Evolutionary conservation across 1,284 basidiomycete genomes (phyloP).

Genomic region (Leccinum insolens): DNA sequence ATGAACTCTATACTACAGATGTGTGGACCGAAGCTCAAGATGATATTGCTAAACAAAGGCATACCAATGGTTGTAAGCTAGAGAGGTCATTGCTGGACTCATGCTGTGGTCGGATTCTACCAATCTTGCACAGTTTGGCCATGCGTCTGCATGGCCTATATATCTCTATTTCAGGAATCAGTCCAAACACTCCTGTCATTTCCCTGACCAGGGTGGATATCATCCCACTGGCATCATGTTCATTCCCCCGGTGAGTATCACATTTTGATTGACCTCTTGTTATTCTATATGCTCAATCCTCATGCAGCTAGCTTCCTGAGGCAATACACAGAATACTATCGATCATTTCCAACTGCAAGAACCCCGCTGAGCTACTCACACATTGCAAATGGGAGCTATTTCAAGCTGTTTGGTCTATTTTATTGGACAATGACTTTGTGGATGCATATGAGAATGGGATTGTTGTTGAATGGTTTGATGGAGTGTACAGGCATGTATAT

Average conservation of each 20-base stretch:
- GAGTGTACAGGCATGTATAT: not conserved
- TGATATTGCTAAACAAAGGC: too few relatives aligned
- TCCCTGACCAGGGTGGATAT: not conserved
- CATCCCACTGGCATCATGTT: not conserved
- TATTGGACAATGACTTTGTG: not conserved
- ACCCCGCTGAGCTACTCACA: not conserved
- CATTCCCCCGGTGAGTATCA: not conserved
- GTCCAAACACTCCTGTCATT: not conserved
- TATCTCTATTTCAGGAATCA: not conserved
- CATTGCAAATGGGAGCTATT: not conserved
- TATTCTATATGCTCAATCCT: too few relatives aligned
- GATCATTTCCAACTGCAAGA: not conserved
- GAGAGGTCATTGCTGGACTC: slow-evolving; percentile 4
- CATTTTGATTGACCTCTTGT: too few relatives aligned
- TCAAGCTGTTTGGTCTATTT: not conserved
- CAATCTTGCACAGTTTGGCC: not conserved
- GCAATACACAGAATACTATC: too few relatives aligned
- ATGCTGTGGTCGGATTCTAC: slow-evolving; percentile 9
- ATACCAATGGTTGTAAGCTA: not conserved
- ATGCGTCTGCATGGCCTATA: not conserved
- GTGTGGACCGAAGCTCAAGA: too few relatives aligned
- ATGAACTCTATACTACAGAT: not conserved
- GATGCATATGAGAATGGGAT: not conserved
- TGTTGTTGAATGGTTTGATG: not conserved
- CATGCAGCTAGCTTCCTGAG: too few relatives aligned